Evolutionary conservation across 2,329 filamentous ascomycete species (phyloP), one percentile per base, ranked within the genome.

Genomic region (Xylariaceae sp.): DNA sequence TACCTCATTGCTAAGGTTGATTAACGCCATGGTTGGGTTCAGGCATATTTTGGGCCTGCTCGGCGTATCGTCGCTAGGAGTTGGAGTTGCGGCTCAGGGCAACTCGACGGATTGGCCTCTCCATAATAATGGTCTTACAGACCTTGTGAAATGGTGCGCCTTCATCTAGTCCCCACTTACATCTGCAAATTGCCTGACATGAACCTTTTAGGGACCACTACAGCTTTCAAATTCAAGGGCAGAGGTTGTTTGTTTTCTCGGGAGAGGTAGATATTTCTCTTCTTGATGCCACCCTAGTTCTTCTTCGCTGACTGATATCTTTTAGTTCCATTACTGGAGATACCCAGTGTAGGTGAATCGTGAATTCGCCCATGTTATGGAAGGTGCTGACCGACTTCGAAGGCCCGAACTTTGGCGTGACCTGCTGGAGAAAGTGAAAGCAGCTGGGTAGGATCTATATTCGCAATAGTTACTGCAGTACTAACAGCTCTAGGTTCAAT

Each of bases 181-280:
- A 34, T 21, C 43, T n/a, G 33, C 21, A 16, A 28, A 17, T 23
- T 19, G 12, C 11, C 56, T 57, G 6, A 57, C 9, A 40, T 29
- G 17, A 0, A 51, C 50, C 9, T 7, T 41, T 3, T 28, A 76
- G 75, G 76, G 76, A 78, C 12, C 72, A 75, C 24, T 74, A 77
- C 52, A 77, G 75, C 52, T 77, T 76, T 56, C 64, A 69, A 11
- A 66, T 78, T 31, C 75, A 77, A 12, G 75, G 74, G 16, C 59
- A 78, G 56, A 69, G 76, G 39, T 69, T 78, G 2, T 78, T 78
- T 56, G 65, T 78, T 19, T 78, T 78, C 45, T 78, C 76, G 0
- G 75, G 75, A 53, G 75, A 77, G 65, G 73, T 75, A 62, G 33
- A 63, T n/a, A n/a, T n/a, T 40, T 16, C 14, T 31, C 8, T 37